Conservation (phyloP, 768 basidiomycete species). For the Royoungia palumana region DNA sequence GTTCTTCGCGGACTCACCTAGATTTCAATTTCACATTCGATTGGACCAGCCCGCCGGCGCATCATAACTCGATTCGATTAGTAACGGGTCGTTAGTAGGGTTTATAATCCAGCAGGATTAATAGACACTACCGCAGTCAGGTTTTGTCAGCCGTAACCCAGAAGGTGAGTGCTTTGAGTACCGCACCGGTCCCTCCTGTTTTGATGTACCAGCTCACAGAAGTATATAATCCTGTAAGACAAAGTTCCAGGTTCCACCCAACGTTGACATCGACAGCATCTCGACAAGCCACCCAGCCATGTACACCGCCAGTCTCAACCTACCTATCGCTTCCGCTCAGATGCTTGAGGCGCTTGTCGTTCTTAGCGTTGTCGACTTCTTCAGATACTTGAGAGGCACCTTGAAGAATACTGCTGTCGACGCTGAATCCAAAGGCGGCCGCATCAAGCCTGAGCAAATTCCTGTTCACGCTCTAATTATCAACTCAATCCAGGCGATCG, state of each 20-base stretch:
- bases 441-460: slow-evolving; percentile 3
- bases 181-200: neutral
- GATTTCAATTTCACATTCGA: too few relatives aligned
- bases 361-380: slow-evolving; percentile 2
- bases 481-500: slow-evolving; percentile 16
- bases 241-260: too few relatives aligned
- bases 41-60: too few relatives aligned
- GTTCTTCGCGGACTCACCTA: too few relatives aligned
- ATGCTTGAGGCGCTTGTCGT: slow-evolving; percentile 7
- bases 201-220: too few relatives aligned
- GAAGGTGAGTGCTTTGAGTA: neutral
- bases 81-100: too few relatives aligned
- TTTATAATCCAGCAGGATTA: too few relatives aligned
- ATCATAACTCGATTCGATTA: too few relatives aligned
- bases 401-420: neutral
- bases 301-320: slow-evolving; percentile 5
- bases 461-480: slow-evolving; percentile 18
- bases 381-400: neutral
- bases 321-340: slow-evolving; percentile 2
- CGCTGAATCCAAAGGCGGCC: slow-evolving; percentile 13
- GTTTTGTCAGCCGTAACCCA: too few relatives aligned
- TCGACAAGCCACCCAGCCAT: neutral
- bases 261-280: neutral
- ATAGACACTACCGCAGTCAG: too few relatives aligned
- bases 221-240: too few relatives aligned